These are phyloP conservation scores for Groenewaldozyma auringiensis DNA, from an alignment of 1,139 yeast species.

Conservation along the genomic window DNA sequence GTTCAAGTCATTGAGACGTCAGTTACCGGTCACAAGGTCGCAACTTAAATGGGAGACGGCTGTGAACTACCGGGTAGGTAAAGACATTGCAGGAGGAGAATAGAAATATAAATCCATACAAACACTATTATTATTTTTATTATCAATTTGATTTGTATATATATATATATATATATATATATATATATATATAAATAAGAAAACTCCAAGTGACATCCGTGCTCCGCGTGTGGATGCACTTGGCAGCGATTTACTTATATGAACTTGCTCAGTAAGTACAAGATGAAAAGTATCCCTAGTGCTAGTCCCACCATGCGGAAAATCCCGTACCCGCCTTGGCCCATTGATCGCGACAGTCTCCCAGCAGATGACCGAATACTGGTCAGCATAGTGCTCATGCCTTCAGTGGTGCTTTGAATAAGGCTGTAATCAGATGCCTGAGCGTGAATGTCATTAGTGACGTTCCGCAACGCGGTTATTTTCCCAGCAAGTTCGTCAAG, in stretches of 20 bases:
- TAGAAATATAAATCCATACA: not conserved
- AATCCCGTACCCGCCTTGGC: slow-evolving; percentile 45
- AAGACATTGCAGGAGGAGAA: slow-evolving; percentile 43
- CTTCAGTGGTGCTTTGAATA: slow-evolving; percentile 41
- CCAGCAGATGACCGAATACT: slow-evolving; percentile 61
- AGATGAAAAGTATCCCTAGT: slow-evolving; percentile 50
- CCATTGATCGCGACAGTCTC: slow-evolving; percentile 53
- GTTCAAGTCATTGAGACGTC: slow-evolving; percentile 81
- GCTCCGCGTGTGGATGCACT: no score
- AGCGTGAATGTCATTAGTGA: slow-evolving; percentile 55
- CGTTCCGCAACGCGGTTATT: slow-evolving; percentile 50
- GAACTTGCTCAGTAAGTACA: slow-evolving; percentile 60
- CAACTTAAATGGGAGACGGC: slow-evolving; percentile 95
- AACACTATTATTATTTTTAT: not conserved
- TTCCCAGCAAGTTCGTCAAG: slow-evolving; percentile 54
- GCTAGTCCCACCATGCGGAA: slow-evolving; percentile 54
- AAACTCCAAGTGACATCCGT: no score
- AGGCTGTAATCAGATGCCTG: slow-evolving; percentile 54
- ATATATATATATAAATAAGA: slow-evolving; percentile 2
- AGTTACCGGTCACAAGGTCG: slow-evolving; percentile 83
- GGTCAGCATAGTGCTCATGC: slow-evolving; percentile 52
- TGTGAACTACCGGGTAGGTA: slow-evolving; percentile 81
- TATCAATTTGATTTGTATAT: no score
- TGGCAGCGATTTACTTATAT: slow-evolving; percentile 32
- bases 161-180: not conserved